Conservation (phyloP, 805 yeast genomes). For the Zygosaccharomyces bisporus region DNA sequence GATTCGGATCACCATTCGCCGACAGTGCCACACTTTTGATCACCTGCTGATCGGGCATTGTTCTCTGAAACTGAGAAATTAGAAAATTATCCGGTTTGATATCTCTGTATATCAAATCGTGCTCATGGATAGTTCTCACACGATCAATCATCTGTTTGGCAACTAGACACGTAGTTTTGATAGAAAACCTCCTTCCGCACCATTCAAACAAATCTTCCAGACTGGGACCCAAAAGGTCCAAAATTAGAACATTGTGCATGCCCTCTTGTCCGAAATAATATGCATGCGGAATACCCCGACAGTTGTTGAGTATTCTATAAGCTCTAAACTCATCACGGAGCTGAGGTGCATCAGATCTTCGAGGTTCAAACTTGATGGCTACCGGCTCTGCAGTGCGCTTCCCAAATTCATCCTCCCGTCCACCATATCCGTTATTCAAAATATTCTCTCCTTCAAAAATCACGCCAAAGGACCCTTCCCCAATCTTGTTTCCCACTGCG, state of each 20-base stretch:
- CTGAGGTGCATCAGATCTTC: slow-evolving; percentile 81
- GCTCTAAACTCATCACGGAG: slow-evolving; percentile 77
- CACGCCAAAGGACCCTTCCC: slow-evolving; percentile 85
- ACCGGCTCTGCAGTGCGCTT: slow-evolving; percentile 39
- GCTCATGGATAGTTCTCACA: slow-evolving; percentile 70
- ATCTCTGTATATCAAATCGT: slow-evolving; percentile 74
- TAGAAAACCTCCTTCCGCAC: slow-evolving; percentile 75
- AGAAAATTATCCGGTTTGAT: slow-evolving; percentile 81
- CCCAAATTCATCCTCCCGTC: slow-evolving; percentile 13
- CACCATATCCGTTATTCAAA: slow-evolving; percentile 44
- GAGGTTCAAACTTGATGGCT: slow-evolving; percentile 77
- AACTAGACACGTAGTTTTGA: slow-evolving; percentile 67
- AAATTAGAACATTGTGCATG: slow-evolving; percentile 69
- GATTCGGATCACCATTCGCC: slow-evolving; percentile 56
- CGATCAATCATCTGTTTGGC: slow-evolving; percentile 75
- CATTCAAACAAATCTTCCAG: slow-evolving; percentile 81
- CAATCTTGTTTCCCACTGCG: slow-evolving; percentile 77
- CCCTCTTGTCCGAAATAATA: slow-evolving; percentile 86
- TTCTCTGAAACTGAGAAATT: slow-evolving; percentile 40
- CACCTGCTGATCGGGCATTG: slow-evolving; percentile 17
- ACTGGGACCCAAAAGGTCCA: slow-evolving; percentile 76
- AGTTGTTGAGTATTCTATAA: slow-evolving; percentile 64
- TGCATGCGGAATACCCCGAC: slow-evolving; percentile 75
- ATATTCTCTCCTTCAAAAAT: slow-evolving; percentile 78
- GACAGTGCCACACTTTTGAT: slow-evolving; percentile 46